A percentile compares a stretch with the other conserved stretches of the same genome.
Evolutionary conservation across 257 asterid genomes (phyloP).

Genomic region (Lithospermum erythrorhizon): DNA sequence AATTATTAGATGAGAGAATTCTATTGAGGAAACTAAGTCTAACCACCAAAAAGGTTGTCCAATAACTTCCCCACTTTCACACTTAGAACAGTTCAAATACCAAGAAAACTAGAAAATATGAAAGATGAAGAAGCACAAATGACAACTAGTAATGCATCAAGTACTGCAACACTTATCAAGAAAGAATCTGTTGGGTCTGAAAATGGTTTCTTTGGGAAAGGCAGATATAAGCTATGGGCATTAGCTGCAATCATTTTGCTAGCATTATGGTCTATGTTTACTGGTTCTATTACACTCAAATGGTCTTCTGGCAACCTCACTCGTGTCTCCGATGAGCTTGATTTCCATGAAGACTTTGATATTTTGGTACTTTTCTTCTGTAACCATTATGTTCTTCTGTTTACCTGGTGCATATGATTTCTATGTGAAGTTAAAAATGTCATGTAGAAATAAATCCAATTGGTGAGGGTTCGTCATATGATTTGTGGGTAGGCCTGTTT

Average conservation of each 20-base stretch:
- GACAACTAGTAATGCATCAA: slow-evolving; percentile 19
- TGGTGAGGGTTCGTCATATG: too few species aligned
- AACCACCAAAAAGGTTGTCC: background rate
- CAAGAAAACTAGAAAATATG: slow-evolving; percentile 28
- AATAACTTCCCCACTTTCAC: background rate
- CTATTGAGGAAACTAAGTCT: background rate
- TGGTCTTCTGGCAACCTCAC: slow-evolving; percentile 61
- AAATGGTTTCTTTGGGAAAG: slow-evolving; percentile 47
- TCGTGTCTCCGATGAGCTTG: slow-evolving; percentile 37
- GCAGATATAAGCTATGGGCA: slow-evolving; percentile 88
- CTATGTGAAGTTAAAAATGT: too few species aligned
- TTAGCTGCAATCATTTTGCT: slow-evolving; percentile 60
- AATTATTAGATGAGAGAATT: too few species aligned
- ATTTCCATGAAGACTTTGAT: slow-evolving; percentile 62
- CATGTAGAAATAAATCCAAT: too few species aligned
- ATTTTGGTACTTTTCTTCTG: slow-evolving; percentile 45
- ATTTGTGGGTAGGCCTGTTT: too few species aligned
- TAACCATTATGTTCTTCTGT: background rate
- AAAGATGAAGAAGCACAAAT: slow-evolving; percentile 58
- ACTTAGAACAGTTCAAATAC: background rate
- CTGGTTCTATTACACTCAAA: slow-evolving; percentile 79
- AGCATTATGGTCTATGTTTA: slow-evolving; percentile 91
- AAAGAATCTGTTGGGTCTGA: slow-evolving; percentile 32
- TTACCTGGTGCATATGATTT: too few species aligned
- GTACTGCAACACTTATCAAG: slow-evolving; percentile 22